Base-by-base conservation (phyloP, 179 eudicot genomes). In the Amaranthus tricolor region DNA sequence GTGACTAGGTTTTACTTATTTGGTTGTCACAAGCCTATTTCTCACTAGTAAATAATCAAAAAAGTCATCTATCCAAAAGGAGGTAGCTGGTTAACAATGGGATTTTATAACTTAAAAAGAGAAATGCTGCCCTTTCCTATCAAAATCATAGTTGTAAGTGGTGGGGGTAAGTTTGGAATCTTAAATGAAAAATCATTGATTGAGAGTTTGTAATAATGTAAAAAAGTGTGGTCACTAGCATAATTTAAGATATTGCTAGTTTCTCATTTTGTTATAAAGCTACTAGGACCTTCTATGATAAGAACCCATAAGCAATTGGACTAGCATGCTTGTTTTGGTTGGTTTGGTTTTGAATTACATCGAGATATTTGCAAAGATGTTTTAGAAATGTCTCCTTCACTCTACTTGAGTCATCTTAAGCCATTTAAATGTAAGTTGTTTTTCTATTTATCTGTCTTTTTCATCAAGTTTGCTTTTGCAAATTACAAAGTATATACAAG, bases 291-390 rank as follows among this genome's bases (percentile, higher is more conserved):
- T 53, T 53, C 15, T 53, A 53, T 2, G 57, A 53, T 53, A 53
- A 12, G 57, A 53, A 53, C 57, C 57, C 57, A 2, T 66, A 66
- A 45, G 45, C 21, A 75, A 75, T 51, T 54, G 66, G 48, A 31
- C 31, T 21, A 6, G 19, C 31, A 58, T 58, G 24, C 60, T 56
- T n/a, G 16, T 3, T 9, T 19, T 58, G 12, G 58, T 20, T 58
- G 19, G 62, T 20, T 58, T 58, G n/a, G n/a, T 58, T 56, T n/a
- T 16, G 21, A 56, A 7, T 58, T n/a, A 58, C 6, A 6, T 14
- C 4, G 13, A 16, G 64, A 44, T 40, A 72, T 21, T 21, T 11
- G 40, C 43, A 51, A 62, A 62, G 56, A 21, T 3, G 5, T 24
- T 61, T 51, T 31, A 15, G 24, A 47, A 47, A n/a, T 17, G 53